phyloP scores from a whole-genome alignment of 1,284 basidiomycete species.

The Ustilago hordei region DNA sequence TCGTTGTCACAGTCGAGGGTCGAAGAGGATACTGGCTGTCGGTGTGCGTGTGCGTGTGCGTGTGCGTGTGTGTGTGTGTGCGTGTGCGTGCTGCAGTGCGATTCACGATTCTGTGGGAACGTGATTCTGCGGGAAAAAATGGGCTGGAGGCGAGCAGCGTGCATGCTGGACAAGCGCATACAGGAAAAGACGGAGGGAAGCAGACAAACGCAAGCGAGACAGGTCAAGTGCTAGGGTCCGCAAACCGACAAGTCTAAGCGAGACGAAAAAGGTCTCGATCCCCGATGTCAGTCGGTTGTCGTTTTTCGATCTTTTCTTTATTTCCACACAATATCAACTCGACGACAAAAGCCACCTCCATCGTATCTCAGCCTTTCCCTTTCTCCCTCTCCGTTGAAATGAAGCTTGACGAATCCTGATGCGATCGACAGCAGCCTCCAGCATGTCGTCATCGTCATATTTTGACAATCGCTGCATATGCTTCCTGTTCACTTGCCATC shows the following conservation, averaged over 20 bases:
- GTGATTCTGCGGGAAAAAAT: slow-evolving; percentile 5
- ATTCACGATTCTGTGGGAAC: neutral
- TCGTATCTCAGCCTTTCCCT: neutral
- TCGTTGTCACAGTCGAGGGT: neutral
- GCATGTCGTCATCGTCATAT: slow-evolving; percentile 5
- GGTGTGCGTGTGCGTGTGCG: neutral
- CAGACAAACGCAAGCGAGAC: slow-evolving; percentile 1
- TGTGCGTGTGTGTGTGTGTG: neutral
- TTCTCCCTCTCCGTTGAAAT: neutral
- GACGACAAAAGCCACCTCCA: slow-evolving; percentile 5
- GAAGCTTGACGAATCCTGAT: neutral
- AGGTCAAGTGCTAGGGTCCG: slow-evolving; percentile 10
- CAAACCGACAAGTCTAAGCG: neutral
- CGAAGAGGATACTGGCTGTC: neutral
- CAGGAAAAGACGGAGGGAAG: neutral
- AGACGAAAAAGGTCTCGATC: slow-evolving; percentile 8
- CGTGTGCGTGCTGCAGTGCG: neutral
- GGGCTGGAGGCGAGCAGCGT: neutral
- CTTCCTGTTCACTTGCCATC: neutral
- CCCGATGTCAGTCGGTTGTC: slow-evolving; percentile 7
- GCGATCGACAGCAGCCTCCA: neutral
- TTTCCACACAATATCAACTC: neutral
- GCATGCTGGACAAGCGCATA: slow-evolving; percentile 3
- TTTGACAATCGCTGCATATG: neutral
- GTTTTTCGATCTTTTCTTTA: neutral